These are phyloP conservation scores for Pisolithus marmoratus DNA, from an alignment of 768 basidiomycete species.

Conservation along the genomic window DNA sequence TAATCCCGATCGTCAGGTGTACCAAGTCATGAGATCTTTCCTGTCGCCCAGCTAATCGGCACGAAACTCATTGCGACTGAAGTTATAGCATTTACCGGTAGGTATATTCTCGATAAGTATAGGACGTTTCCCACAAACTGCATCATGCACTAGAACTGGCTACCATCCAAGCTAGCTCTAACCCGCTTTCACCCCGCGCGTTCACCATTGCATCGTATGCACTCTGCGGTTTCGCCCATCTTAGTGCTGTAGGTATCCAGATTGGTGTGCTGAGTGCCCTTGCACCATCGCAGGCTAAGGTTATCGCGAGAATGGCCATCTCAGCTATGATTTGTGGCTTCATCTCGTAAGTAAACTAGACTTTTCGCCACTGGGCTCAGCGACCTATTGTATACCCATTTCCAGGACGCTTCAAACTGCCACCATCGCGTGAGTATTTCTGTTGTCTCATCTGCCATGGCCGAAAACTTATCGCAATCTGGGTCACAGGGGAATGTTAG, in stretches of 20 bases:
- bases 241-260: slow-evolving; percentile 83
- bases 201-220: slow-evolving; percentile 83
- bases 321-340: slow-evolving; percentile 73
- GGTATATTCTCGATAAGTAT: slow-evolving; percentile 5
- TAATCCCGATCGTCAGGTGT: slow-evolving; percentile 40
- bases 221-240: slow-evolving; percentile 88
- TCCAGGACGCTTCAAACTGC: slow-evolving; percentile 49
- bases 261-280: slow-evolving; percentile 69
- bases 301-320: slow-evolving; percentile 63
- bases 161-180: slow-evolving; percentile 41
- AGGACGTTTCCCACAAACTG: background rate
- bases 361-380: background rate
- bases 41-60: slow-evolving; percentile 74
- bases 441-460: background rate
- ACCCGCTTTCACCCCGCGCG: slow-evolving; percentile 64
- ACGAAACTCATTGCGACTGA: slow-evolving; percentile 87
- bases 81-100: slow-evolving; percentile 65
- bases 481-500: slow-evolving; percentile 41
- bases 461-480: slow-evolving; percentile 3
- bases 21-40: slow-evolving; percentile 74
- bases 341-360: slow-evolving; percentile 34
- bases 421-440: slow-evolving; percentile 46
- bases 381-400: background rate
- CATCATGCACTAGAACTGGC: slow-evolving; percentile 25
- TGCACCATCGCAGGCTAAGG: slow-evolving; percentile 61